A percentile compares a stretch with the other conserved stretches of the same genome.
phyloP scores from a whole-genome alignment of 306 rosid species.

The Acacia crassicarpa region DNA sequence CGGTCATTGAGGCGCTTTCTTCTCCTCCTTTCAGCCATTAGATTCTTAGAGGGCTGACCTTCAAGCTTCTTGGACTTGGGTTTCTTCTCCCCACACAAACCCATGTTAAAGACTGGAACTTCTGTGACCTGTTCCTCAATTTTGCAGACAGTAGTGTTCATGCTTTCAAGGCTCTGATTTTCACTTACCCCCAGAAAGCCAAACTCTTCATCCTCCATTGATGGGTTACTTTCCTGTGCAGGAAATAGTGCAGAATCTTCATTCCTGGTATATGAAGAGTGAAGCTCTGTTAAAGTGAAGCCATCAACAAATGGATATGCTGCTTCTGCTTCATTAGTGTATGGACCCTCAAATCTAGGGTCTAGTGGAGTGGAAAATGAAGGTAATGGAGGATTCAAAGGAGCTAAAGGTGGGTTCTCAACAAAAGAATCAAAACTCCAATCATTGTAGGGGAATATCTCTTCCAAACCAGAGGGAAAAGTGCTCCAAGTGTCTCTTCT shows the following conservation, averaged over 20 bases:
- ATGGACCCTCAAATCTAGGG: constrained; percentile 62
- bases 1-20: constrained; percentile 83
- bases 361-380: constrained; percentile 56
- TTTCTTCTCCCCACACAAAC: constrained; percentile 58
- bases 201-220: constrained; percentile 66
- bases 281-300: constrained; percentile 64
- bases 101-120: constrained; percentile 57
- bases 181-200: constrained; percentile 60
- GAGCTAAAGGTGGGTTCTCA: constrained; percentile 52
- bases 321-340: constrained; percentile 40
- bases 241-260: constrained; percentile 48
- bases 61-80: constrained; percentile 57
- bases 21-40: constrained; percentile 91
- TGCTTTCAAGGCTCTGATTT: constrained; percentile 45
- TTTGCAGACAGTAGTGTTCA: constrained; percentile 48
- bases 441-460: constrained; percentile 54
- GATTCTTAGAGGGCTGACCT: constrained; percentile 92
- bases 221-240: constrained; percentile 56
- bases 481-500: constrained; percentile 69
- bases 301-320: constrained; percentile 60
- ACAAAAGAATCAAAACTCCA: constrained; percentile 68
- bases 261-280: constrained; percentile 44
- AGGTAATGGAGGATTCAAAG: constrained; percentile 55
- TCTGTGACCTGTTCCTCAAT: constrained; percentile 63
- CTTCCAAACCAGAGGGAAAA: constrained; percentile 57